Percentiles rank a stretch among this genome's conserved stretches.
These are phyloP conservation scores for Xylariomycetidae sp. DNA, from an alignment of 2,329 filamentous ascomycete genomes.

Conservation along the genomic window DNA sequence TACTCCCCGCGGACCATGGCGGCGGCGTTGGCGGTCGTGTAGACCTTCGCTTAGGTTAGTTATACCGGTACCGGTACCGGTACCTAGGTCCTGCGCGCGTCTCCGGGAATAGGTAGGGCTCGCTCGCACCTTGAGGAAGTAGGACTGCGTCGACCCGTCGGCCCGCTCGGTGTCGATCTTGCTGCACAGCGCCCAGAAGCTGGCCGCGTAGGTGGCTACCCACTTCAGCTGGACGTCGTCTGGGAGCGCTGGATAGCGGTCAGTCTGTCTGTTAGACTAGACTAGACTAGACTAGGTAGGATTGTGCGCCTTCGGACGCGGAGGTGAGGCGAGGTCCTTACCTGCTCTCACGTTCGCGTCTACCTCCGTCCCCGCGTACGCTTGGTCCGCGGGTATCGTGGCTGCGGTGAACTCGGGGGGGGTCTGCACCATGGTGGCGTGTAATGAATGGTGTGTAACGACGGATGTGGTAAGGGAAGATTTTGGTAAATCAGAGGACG, in stretches of 20 bases:
- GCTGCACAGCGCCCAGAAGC: slow-evolving; percentile 1
- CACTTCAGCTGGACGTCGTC: neutral
- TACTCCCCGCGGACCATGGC: slow-evolving; percentile 7
- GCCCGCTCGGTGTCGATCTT: slow-evolving; percentile 1
- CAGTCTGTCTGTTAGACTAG: neutral
- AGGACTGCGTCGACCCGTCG: neutral
- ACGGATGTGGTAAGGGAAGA: too few relatives aligned
- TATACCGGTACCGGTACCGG: too few relatives aligned
- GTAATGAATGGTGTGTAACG: too few relatives aligned
- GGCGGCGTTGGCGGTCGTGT: slow-evolving; percentile 10
- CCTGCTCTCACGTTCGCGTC: slow-evolving; percentile 2
- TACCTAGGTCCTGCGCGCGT: too few relatives aligned
- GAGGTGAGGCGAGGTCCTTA: neutral
- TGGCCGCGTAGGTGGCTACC: slow-evolving; percentile 1
- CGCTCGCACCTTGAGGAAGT: slow-evolving; percentile 2
- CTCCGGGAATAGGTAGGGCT: too few relatives aligned
- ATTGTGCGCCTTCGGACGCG: neutral
- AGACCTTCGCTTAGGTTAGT: slow-evolving; percentile 1
- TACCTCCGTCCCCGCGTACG: slow-evolving; percentile 2
- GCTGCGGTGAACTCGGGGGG: slow-evolving; percentile 2
- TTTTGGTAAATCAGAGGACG: too few relatives aligned
- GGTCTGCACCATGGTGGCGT: slow-evolving; percentile 1
- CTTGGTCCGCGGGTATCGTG: slow-evolving; percentile 1
- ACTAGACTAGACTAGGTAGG: neutral
- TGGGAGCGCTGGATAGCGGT: neutral